Conservation (phyloP, 208 protist species). For the Entamoeba histolytica region DNA sequence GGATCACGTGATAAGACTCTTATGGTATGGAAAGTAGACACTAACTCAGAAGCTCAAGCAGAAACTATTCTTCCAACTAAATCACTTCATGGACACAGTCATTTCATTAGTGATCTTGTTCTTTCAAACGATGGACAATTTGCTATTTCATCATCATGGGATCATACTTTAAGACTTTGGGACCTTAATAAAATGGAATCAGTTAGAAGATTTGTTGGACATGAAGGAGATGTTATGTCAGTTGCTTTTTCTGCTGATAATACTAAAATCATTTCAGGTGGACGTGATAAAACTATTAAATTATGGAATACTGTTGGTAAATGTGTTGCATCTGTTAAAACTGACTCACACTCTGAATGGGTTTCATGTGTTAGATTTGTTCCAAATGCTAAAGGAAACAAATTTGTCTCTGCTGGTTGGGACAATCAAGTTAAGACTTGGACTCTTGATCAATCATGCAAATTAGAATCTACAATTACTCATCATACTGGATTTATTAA, state of each 20-base stretch:
- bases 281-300: slow-evolving; percentile 82
- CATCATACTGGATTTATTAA: slow-evolving; percentile 89
- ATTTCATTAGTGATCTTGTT: slow-evolving; percentile 79
- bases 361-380: slow-evolving; percentile 89
- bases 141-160: slow-evolving; percentile 88
- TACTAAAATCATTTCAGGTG: slow-evolving; percentile 91
- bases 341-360: slow-evolving; percentile 78
- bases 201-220: slow-evolving; percentile 74
- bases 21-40: slow-evolving; percentile 10
- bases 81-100: slow-evolving; percentile 58
- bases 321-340: slow-evolving; percentile 73
- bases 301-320: slow-evolving; percentile 95
- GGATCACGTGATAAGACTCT: slow-evolving; percentile 18
- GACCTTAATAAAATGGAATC: slow-evolving; percentile 71
- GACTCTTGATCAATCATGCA: neutral
- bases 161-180: slow-evolving; percentile 91
- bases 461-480: slow-evolving; percentile 42
- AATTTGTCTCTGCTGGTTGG: slow-evolving; percentile 61
- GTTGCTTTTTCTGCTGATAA: slow-evolving; percentile 58
- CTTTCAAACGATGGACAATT: slow-evolving; percentile 87
- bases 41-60: neutral
- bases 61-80: neutral
- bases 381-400: slow-evolving; percentile 35
- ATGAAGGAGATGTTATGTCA: slow-evolving; percentile 78
- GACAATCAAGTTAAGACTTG: slow-evolving; percentile 75